These are phyloP conservation scores for Populus pruinosa DNA, from an alignment of 345 rosid genomes.

Conservation along the genomic window DNA sequence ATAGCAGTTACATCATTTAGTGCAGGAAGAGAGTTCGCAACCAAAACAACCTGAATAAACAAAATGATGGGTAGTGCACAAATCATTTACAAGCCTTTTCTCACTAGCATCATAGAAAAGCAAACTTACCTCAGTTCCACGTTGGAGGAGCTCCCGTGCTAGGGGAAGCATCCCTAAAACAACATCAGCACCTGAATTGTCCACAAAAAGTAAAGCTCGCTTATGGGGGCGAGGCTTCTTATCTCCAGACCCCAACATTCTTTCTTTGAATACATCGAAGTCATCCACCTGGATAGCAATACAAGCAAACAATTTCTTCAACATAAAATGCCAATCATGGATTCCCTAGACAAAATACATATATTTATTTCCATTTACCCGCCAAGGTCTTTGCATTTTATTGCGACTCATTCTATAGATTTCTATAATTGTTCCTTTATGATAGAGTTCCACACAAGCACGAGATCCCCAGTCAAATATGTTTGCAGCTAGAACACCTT, in stretches of 20 bases:
- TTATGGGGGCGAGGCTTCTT: conserved; percentile 70
- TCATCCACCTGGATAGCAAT: conserved; percentile 72
- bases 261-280: conserved; percentile 81
- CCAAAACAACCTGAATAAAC: conserved; percentile 77
- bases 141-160: conserved; percentile 89
- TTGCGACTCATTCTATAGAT: conserved; percentile 98
- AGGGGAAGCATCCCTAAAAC: conserved; percentile 97
- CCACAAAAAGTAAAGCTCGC: conserved; percentile 95
- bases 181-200: conserved; percentile 94
- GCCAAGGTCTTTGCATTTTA: conserved; percentile 99
- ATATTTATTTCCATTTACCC: conserved; percentile 44
- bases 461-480: conserved; percentile 99
- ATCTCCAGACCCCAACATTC: conserved; percentile 70
- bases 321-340: neutral
- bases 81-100: neutral
- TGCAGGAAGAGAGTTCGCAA: conserved; percentile 97
- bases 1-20: conserved; percentile 92
- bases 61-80: neutral
- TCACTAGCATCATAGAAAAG: conserved; percentile 9
- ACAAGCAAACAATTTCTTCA: neutral
- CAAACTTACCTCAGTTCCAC: conserved; percentile 81
- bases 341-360: neutral
- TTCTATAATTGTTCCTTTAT: conserved; percentile 95
- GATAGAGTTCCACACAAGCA: conserved; percentile 98
- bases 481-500: conserved; percentile 97